Percentiles rank a stretch among this genome's conserved stretches.
These are phyloP conservation scores for Debaryomyces coudertii DNA, from an alignment of 1,139 yeast species.

Conservation along the genomic window DNA sequence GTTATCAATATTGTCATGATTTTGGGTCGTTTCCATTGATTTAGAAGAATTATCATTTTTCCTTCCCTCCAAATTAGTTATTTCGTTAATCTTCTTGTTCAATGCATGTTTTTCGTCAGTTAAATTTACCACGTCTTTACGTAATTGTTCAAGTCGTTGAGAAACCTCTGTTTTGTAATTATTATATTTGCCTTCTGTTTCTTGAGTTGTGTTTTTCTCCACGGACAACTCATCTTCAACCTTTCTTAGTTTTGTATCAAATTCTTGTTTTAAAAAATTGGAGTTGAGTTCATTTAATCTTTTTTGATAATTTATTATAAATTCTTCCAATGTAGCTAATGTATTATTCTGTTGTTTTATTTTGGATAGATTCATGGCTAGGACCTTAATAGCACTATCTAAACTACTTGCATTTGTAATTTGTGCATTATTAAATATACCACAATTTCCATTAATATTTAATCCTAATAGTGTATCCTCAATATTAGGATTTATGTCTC, in stretches of 20 bases:
- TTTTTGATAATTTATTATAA: slow-evolving; percentile 32
- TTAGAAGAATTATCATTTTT: background rate
- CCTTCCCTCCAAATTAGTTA: slow-evolving; percentile 12
- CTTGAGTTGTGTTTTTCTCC: slow-evolving; percentile 24
- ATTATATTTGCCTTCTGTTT: slow-evolving; percentile 24
- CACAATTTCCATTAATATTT: slow-evolving; percentile 57
- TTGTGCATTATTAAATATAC: slow-evolving; percentile 65
- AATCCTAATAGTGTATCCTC: slow-evolving; percentile 65
- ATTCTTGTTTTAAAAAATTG: slow-evolving; percentile 28
- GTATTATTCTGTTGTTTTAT: slow-evolving; percentile 43
- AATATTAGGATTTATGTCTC: slow-evolving; percentile 66
- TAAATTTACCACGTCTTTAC: slow-evolving; percentile 20
- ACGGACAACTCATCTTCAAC: slow-evolving; percentile 25
- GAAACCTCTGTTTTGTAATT: slow-evolving; percentile 22
- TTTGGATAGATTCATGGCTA: slow-evolving; percentile 33
- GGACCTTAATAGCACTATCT: slow-evolving; percentile 38
- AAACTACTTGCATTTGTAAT: slow-evolving; percentile 58
- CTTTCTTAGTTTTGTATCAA: slow-evolving; percentile 23
- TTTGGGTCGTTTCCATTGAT: background rate
- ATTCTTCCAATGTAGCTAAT: slow-evolving; percentile 33
- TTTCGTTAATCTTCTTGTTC: slow-evolving; percentile 14
- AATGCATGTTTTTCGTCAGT: slow-evolving; percentile 24
- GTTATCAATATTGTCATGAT: background rate
- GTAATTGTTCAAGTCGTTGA: slow-evolving; percentile 23
- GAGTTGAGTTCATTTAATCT: slow-evolving; percentile 35